Conservation (phyloP, 2,329 filamentous ascomycete genomes). For the Trichophyton simii region DNA sequence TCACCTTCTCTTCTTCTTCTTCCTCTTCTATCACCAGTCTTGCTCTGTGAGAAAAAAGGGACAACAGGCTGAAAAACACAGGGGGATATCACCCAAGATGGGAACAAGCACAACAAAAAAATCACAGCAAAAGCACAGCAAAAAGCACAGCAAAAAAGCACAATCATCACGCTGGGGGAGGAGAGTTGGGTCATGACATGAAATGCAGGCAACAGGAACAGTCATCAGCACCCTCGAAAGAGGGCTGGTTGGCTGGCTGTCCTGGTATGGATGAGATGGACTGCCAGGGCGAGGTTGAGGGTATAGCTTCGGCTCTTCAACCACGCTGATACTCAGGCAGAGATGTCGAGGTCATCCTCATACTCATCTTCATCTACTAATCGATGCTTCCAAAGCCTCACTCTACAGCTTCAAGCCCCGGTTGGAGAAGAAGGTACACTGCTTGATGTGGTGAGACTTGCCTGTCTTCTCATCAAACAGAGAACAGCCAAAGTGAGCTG, state of each 20-base stretch:
- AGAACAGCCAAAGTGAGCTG: conserved; percentile 67
- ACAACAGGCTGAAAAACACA: neutral
- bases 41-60: neutral
- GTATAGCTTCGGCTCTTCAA: neutral
- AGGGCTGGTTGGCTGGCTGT: no score
- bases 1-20: neutral
- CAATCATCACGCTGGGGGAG: neutral
- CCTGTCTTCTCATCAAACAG: conserved; percentile 70
- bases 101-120: no score
- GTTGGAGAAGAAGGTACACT: conserved; percentile 60
- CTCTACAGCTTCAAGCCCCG: conserved; percentile 27
- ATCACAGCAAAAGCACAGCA: no score
- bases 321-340: neutral
- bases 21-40: neutral
- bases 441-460: conserved; percentile 56
- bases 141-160: neutral
- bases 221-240: no score
- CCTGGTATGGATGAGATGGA: no score
- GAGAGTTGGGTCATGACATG: neutral
- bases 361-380: neutral
- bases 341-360: neutral
- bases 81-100: no score
- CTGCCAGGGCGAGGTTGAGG: neutral
- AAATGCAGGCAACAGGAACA: no score
- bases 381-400: no score